Conservation (phyloP, 208 protist species). For the Trypanosoma conorhini region DNA sequence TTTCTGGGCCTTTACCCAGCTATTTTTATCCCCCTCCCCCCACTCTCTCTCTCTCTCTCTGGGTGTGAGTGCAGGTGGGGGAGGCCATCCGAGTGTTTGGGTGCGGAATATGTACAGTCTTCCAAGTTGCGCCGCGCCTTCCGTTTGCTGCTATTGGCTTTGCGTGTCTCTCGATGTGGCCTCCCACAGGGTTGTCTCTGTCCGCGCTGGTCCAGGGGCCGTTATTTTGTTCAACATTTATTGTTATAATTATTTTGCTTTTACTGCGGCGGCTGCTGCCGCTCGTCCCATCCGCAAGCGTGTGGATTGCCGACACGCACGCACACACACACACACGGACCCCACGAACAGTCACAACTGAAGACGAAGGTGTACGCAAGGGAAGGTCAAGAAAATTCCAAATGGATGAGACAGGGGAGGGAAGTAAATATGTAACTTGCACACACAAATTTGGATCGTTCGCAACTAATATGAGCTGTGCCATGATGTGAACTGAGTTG, state of each 20-base stretch:
- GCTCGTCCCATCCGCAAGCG: not conserved
- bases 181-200: not conserved
- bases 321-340: not conserved
- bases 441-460: not conserved
- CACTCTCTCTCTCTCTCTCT: not conserved
- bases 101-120: not conserved
- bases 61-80: not conserved
- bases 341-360: not conserved
- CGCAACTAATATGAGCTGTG: not conserved
- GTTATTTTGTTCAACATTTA: not conserved
- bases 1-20: not conserved
- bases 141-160: not conserved
- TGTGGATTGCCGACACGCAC: not conserved
- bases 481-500: not conserved
- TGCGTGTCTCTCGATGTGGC: too few relatives aligned
- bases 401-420: not conserved
- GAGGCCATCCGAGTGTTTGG: not conserved
- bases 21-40: too few relatives aligned
- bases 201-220: not conserved
- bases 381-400: not conserved
- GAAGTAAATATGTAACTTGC: not conserved
- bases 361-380: not conserved
- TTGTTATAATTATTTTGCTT: not conserved
- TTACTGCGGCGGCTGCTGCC: not conserved
- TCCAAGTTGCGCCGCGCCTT: not conserved